Base-by-base conservation (phyloP, 192 early-diverging fungal species). In the Backusella macrospora region DNA sequence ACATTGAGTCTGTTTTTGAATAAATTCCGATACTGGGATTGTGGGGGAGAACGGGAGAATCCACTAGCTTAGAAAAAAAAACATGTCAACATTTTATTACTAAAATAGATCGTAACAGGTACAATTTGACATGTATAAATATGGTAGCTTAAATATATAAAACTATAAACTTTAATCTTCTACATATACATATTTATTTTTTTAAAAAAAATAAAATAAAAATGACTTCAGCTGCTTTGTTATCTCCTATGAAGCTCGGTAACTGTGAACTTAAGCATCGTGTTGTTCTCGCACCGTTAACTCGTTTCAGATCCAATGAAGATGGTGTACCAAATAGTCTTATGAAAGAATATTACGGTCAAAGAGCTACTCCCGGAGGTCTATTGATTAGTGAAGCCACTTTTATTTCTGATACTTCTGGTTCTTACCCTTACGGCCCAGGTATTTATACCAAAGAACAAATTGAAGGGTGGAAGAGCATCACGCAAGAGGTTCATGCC, bases 401-500 rank as follows among this genome's bases (percentile, higher is more conserved):
- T 0, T 49, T 65, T 14, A 72, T 78, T 39, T 72, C 66, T 42
- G n/a, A 39, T 16, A 46, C 55, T 3, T 29, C 63, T 65, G 68
- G 77, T 45, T 62, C 44, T 16, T 72, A 79, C 15, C 74, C 67
- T 1, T 29, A 59, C 44, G 76, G 73, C 0, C 78, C 82, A 38
- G 82, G 73, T 3, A 79, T 85, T 38, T 75, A 78, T 59, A 86
- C 76, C 13, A 29, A 71, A 2, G 81, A 78, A 10, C 86, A 87
- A 59, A 73, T 82, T 4, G 70, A 64, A 34, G 80, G 68, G 1
- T 91, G 90, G 90, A 85, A 84, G 59, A 52, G 74, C 39, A 59
- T 80, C 39, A 88, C 88, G 7, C 75, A 85, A 21, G 86, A 86
- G 5, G 87, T 90, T 14, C 86, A 90, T 65, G 80, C 70, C 8